Percentiles rank a stretch among this genome's conserved stretches.
phyloP scores from a whole-genome alignment of 306 rosid species.

The Fragaria ananassa region DNA sequence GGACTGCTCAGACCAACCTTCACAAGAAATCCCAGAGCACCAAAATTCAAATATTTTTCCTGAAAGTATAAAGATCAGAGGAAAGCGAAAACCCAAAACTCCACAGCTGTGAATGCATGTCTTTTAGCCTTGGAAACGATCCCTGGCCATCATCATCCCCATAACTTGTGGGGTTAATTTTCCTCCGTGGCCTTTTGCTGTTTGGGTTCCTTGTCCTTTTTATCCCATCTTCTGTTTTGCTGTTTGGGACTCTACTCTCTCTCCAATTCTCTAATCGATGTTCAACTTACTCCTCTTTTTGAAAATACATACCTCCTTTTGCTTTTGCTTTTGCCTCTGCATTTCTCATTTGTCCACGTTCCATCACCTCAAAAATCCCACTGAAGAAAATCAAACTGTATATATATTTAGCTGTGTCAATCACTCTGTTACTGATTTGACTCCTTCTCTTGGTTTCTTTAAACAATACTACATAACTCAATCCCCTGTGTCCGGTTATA shows the following conservation, averaged over 20 bases:
- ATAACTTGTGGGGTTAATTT: constrained; percentile 20
- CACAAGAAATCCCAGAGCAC: constrained; percentile 38
- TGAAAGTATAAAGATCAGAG: background rate
- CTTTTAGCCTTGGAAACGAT: constrained; percentile 29
- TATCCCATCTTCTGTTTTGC: constrained; percentile 25
- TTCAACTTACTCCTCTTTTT: constrained; percentile 39
- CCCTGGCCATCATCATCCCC: constrained; percentile 17
- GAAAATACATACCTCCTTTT: constrained; percentile 29
- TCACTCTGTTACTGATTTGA: constrained; percentile 3
- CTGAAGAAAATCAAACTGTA: constrained; percentile 18
- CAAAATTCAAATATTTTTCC: background rate
- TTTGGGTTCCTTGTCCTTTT: constrained; percentile 45
- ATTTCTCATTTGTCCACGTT: constrained; percentile 67
- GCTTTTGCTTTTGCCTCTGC: constrained; percentile 38
- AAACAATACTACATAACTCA: background rate
- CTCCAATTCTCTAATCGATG: constrained; percentile 42
- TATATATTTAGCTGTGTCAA: constrained; percentile 5
- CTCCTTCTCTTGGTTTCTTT: background rate
- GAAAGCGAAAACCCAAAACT: constrained; percentile 30
- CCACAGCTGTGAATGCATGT: constrained; percentile 60
- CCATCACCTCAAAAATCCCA: constrained; percentile 54
- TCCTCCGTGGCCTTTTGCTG: constrained; percentile 35
- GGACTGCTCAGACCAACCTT: constrained; percentile 36
- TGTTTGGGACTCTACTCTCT: constrained; percentile 28
- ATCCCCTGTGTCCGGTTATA: background rate